These are phyloP conservation scores for Vicia faba DNA, from an alignment of 306 rosid genomes.

Conservation along the genomic window DNA sequence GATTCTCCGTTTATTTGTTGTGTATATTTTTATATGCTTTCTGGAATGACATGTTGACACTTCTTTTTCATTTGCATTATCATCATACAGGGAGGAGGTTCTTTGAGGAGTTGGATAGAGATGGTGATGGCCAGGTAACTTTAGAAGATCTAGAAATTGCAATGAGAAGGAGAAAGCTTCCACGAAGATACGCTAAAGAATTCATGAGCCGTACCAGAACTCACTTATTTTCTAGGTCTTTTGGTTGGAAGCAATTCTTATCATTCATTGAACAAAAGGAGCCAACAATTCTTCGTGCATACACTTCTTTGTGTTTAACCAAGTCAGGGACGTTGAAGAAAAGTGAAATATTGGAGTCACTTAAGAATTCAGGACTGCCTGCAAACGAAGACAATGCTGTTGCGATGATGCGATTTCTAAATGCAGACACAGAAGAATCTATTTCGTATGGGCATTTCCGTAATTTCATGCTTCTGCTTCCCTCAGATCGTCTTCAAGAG, in stretches of 20 bases:
- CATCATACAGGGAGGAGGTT: slow-evolving; percentile 80
- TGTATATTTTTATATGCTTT: slow-evolving; percentile 11
- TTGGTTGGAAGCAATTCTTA: slow-evolving; percentile 96
- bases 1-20: background rate
- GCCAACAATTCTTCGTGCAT: slow-evolving; percentile 98
- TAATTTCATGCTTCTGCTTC: slow-evolving; percentile 96
- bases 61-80: slow-evolving; percentile 29
- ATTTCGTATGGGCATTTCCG: slow-evolving; percentile 98
- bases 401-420: slow-evolving; percentile 98
- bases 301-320: slow-evolving; percentile 92
- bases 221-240: slow-evolving; percentile 88
- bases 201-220: slow-evolving; percentile 91
- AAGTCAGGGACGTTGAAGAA: slow-evolving; percentile 97
- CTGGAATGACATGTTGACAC: slow-evolving; percentile 19
- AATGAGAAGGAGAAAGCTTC: slow-evolving; percentile 89
- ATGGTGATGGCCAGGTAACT: slow-evolving; percentile 96
- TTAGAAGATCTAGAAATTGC: slow-evolving; percentile 92
- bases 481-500: slow-evolving; percentile 95
- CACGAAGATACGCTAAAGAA: slow-evolving; percentile 94
- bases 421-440: slow-evolving; percentile 90
- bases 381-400: slow-evolving; percentile 96
- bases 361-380: slow-evolving; percentile 92
- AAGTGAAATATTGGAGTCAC: slow-evolving; percentile 87
- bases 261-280: slow-evolving; percentile 98
- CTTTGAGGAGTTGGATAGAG: slow-evolving; percentile 98